These are phyloP conservation scores for Drosera capensis DNA, from an alignment of 148 eudicot genomes.

Conservation along the genomic window DNA sequence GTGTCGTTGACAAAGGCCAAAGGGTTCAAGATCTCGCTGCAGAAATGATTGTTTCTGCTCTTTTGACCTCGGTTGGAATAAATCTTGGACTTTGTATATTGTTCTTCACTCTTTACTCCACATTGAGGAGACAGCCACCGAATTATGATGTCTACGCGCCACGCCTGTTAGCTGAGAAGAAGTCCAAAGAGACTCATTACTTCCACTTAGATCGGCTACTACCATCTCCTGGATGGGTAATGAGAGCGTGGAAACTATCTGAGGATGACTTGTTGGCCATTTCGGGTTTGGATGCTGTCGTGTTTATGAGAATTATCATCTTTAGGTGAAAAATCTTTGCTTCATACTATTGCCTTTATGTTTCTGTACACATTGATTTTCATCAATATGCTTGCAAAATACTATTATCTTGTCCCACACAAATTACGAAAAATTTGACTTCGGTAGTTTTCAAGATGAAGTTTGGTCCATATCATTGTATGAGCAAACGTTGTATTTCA, in stretches of 20 bases:
- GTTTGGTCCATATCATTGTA: too few species aligned
- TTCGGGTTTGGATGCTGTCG: conserved; percentile 75
- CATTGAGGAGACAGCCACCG: conserved; percentile 55
- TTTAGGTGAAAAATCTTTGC: conserved; percentile 31
- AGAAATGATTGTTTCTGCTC: conserved; percentile 64
- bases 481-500: too few species aligned
- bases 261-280: conserved; percentile 51
- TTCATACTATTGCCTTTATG: neutral
- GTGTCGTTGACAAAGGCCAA: conserved; percentile 2
- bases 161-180: conserved; percentile 33
- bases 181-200: conserved; percentile 6
- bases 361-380: neutral
- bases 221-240: conserved; percentile 59
- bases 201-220: conserved; percentile 26
- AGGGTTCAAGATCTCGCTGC: conserved; percentile 7
- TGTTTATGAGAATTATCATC: conserved; percentile 50
- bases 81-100: conserved; percentile 51
- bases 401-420: neutral
- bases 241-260: conserved; percentile 45
- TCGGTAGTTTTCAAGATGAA: too few species aligned
- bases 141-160: conserved; percentile 41
- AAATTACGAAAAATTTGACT: too few species aligned
- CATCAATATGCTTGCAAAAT: neutral
- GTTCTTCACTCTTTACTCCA: conserved; percentile 46
- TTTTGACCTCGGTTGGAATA: conserved; percentile 63